Conservation (phyloP, 805 yeast genomes). For the Myxozyma geophila region DNA sequence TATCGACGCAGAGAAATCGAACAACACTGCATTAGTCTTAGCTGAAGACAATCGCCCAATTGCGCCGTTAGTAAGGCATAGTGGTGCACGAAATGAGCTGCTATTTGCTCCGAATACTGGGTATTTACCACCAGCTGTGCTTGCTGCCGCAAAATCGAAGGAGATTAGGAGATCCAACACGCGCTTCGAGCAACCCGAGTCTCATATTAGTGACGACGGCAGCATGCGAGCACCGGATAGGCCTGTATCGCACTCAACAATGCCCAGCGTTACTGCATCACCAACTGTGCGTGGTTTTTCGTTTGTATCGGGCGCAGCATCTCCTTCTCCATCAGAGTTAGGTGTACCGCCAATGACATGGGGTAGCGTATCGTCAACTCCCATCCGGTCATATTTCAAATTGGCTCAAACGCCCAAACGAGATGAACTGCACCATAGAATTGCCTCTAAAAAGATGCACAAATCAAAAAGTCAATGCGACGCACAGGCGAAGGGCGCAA, state of each 20-base stretch:
- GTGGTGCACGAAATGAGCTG: slow-evolving; percentile 23
- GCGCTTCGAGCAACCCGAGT: slow-evolving; percentile 7
- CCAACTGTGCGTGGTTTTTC: slow-evolving; percentile 28
- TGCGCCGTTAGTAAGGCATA: slow-evolving; percentile 17
- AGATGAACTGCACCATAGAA: slow-evolving; percentile 30
- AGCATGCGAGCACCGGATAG: too few relatives aligned
- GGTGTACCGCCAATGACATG: slow-evolving; percentile 30
- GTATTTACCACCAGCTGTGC: not conserved
- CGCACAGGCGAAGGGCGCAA: not conserved
- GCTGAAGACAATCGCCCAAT: slow-evolving; percentile 16
- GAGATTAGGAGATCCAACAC: slow-evolving; percentile 23
- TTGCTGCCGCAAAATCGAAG: slow-evolving; percentile 12
- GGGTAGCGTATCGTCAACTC: slow-evolving; percentile 13
- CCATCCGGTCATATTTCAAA: slow-evolving; percentile 14
- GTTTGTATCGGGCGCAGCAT: slow-evolving; percentile 21
- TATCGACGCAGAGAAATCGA: not conserved
- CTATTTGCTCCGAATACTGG: slow-evolving; percentile 20
- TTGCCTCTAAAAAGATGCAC: slow-evolving; percentile 4
- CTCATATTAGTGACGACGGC: too few relatives aligned
- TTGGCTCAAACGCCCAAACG: slow-evolving; percentile 31
- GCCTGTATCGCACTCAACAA: too few relatives aligned
- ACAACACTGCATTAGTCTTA: not conserved
- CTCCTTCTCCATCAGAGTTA: slow-evolving; percentile 30
- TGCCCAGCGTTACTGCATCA: not conserved
- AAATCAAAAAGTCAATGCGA: not conserved